Percentiles rank a stretch among this genome's conserved stretches.
phyloP scores from a whole-genome alignment of 148 eudicot species.

The Rhododendron molle region DNA sequence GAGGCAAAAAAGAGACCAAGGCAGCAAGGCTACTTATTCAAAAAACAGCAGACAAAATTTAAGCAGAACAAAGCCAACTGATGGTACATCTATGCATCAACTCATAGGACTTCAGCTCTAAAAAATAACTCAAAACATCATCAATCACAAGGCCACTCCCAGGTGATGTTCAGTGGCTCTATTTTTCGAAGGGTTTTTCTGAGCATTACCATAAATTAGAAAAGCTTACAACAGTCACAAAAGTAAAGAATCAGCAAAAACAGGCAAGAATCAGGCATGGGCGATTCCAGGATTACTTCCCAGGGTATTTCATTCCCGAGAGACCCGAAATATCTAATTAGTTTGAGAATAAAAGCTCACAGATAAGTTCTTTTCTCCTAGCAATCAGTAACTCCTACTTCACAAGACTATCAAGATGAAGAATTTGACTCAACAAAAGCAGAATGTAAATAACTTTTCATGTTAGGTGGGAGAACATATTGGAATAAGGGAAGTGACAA shows the following conservation, averaged over 20 bases:
- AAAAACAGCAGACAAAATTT: not conserved
- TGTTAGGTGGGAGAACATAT: not conserved
- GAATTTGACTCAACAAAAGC: not conserved
- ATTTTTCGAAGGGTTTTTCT: not conserved
- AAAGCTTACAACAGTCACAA: not conserved
- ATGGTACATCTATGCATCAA: not conserved
- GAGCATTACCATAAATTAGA: not conserved
- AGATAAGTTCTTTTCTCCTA: not conserved
- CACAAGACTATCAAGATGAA: not conserved
- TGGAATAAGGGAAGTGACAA: not conserved
- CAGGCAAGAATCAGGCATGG: not conserved
- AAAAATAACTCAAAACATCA: not conserved
- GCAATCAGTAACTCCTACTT: not conserved
- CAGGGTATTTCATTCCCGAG: not conserved
- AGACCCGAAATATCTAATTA: not conserved
- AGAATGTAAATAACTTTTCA: not conserved
- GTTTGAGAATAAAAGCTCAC: not conserved
- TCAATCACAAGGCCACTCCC: not conserved
- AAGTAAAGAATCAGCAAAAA: not conserved
- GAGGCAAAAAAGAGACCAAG: not conserved
- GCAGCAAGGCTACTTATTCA: not conserved
- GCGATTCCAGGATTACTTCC: not conserved
- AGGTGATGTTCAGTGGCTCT: not conserved
- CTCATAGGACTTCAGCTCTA: not conserved
- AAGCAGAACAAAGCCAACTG: not conserved